Percentiles rank a stretch among this genome's conserved stretches.
Evolutionary conservation across 306 rosid genomes (phyloP).

Genomic region (Fragaria ananassa): DNA sequence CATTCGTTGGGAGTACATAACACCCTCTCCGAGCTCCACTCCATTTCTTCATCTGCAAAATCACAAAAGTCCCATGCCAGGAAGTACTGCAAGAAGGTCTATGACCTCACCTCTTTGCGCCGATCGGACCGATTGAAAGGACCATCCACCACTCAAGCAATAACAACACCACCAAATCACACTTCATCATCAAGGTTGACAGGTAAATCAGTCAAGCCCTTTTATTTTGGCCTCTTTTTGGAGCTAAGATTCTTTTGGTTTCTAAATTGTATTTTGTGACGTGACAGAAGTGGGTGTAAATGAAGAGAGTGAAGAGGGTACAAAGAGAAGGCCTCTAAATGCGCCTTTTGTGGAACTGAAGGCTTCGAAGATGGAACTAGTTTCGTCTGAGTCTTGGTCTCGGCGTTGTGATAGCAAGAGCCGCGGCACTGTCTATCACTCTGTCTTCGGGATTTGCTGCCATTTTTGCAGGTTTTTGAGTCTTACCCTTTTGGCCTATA

Average conservation of each 20-base stretch:
- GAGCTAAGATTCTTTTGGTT: not conserved
- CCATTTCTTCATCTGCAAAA: slow-evolving; percentile 23
- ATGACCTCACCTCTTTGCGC: slow-evolving; percentile 41
- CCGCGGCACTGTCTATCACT: slow-evolving; percentile 59
- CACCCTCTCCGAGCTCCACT: slow-evolving; percentile 42
- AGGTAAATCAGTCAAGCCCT: not conserved
- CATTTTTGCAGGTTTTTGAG: slow-evolving; percentile 67
- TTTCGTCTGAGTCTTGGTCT: slow-evolving; percentile 39
- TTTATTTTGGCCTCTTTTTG: not conserved
- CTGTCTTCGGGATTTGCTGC: slow-evolving; percentile 62
- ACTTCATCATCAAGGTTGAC: slow-evolving; percentile 22
- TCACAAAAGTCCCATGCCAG: not conserved
- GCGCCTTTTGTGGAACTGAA: slow-evolving; percentile 40
- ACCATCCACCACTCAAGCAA: not conserved
- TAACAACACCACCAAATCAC: not conserved
- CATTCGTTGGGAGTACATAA: slow-evolving; percentile 48
- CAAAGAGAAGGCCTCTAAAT: slow-evolving; percentile 47
- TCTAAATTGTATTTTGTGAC: slow-evolving; percentile 12
- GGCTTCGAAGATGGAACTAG: slow-evolving; percentile 24
- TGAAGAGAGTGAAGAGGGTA: slow-evolving; percentile 29
- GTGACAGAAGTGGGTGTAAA: slow-evolving; percentile 6
- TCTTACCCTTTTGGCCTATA: not conserved
- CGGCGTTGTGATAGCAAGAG: slow-evolving; percentile 59
- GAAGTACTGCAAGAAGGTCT: slow-evolving; percentile 11
- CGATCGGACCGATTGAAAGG: slow-evolving; percentile 51